Percentiles rank a stretch among this genome's conserved stretches.
These are phyloP conservation scores for Yamadazyma olivae DNA, from an alignment of 805 yeast species.

Conservation along the genomic window DNA sequence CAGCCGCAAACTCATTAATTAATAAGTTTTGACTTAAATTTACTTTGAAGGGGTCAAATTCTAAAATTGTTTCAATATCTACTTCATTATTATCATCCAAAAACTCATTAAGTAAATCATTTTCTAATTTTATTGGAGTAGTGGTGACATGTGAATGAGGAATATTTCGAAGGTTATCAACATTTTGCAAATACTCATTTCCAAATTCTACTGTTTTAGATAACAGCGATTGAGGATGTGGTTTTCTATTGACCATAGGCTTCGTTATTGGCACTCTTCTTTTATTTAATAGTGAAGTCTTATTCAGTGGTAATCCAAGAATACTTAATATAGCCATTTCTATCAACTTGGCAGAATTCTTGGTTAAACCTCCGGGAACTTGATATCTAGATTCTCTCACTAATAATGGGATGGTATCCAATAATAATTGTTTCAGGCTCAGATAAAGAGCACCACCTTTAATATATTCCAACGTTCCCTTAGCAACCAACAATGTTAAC, in stretches of 20 bases:
- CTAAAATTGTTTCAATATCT: slow-evolving; percentile 23
- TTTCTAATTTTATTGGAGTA: background rate
- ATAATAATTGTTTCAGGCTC: slow-evolving; percentile 59
- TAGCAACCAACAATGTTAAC: slow-evolving; percentile 62
- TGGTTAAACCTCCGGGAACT: slow-evolving; percentile 60
- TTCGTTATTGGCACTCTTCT: slow-evolving; percentile 21
- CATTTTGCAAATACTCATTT: background rate
- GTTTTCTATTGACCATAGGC: slow-evolving; percentile 23
- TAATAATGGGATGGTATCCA: slow-evolving; percentile 47
- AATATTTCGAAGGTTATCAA: background rate
- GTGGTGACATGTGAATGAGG: background rate
- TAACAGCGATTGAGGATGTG: background rate
- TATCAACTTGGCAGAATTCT: slow-evolving; percentile 51
- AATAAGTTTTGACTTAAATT: slow-evolving; percentile 24
- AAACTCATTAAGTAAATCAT: background rate
- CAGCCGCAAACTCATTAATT: slow-evolving; percentile 66
- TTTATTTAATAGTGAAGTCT: slow-evolving; percentile 11
- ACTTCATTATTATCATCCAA: slow-evolving; percentile 5
- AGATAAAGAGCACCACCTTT: slow-evolving; percentile 79
- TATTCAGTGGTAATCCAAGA: slow-evolving; percentile 47
- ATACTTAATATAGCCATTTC: slow-evolving; percentile 62
- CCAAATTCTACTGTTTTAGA: slow-evolving; percentile 1
- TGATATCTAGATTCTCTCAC: slow-evolving; percentile 50
- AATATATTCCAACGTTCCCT: slow-evolving; percentile 76
- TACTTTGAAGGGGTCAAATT: slow-evolving; percentile 38